A percentile compares a stretch with the other conserved stretches of the same genome.
These are phyloP conservation scores for Gliomastix tumulicola DNA, from an alignment of 2,329 filamentous ascomycete species.

Conservation along the genomic window DNA sequence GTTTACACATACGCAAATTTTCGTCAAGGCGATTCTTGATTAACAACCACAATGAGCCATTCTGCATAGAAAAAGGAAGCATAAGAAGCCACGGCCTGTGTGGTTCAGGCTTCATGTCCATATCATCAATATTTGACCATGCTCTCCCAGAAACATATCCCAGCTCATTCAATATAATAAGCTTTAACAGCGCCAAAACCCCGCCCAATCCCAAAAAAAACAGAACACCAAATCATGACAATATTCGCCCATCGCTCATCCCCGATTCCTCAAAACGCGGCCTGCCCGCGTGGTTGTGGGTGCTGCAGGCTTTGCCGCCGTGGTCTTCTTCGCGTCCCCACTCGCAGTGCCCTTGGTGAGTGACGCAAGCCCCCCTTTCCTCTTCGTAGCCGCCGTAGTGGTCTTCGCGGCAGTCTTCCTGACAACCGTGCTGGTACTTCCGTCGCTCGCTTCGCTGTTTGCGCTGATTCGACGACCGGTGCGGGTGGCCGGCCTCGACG, in stretches of 20 bases:
- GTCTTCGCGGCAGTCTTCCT: constrained; percentile 39
- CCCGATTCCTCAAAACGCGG: constrained; percentile 49
- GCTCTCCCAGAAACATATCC: not conserved
- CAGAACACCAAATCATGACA: constrained; percentile 1
- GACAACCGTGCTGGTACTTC: constrained; percentile 58
- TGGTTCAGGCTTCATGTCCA: too few species aligned
- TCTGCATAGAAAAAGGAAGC: not conserved
- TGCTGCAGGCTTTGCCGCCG: constrained; percentile 27
- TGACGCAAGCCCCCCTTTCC: constrained; percentile 43
- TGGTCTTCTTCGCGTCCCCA: constrained; percentile 37
- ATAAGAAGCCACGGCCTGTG: too few species aligned
- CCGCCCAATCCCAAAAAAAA: constrained; percentile 3
- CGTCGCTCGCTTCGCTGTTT: constrained; percentile 56
- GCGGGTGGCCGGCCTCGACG: constrained; percentile 33
- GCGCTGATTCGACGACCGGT: constrained; percentile 48
- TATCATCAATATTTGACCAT: not conserved
- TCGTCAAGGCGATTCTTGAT: not conserved
- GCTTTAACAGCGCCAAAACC: too few species aligned
- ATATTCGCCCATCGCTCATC: constrained; percentile 13
- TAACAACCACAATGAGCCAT: not conserved
- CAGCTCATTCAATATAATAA: too few species aligned
- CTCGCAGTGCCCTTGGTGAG: constrained; percentile 43
- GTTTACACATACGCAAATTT: too few species aligned
- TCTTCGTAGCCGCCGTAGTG: constrained; percentile 32
- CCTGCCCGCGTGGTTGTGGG: constrained; percentile 36